Base-by-base conservation (phyloP, 306 rosid genomes). In the Corylus americana region DNA sequence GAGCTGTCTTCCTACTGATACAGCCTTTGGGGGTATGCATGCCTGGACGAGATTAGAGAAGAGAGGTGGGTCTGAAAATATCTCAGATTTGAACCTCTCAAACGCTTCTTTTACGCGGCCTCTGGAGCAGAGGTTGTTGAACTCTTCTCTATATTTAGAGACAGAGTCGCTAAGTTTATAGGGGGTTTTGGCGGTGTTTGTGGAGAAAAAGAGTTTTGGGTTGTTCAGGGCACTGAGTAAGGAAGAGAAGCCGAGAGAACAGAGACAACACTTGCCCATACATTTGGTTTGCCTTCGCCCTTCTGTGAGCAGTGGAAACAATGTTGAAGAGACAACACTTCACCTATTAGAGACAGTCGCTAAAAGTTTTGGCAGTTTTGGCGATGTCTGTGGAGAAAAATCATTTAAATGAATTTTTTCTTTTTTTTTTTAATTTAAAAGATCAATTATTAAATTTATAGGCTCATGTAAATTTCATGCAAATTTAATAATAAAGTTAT, bases 21-120 rank as follows among this genome's bases (percentile, higher is more conserved):
- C 71, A 29, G 94, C 91, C 68, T 84, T 87, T 63, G 55, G 84
- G 74, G 87, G 79, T 49, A 88, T 75, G 59, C 93, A 91, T 76
- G 98, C 88, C 86, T 90, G 89, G 70, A 95, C 81, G 72, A 95
- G 89, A 76, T 83, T 87, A 29, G 97, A 83, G 85, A 92, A 90
- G 29, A 92, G 85, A 91, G 82, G 77, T 70, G 98, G 95, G 68
- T 91, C 79, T 79, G 78, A 79, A 91, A 89, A 90, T 84, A 92
- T 80, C 78, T 85, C 80, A 16, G 87, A 79, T 20, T 72, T 76
- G 78, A 90, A 91, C 31, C 59, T 76, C 13, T 74, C 79, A 66
- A 87, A 89, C 2, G 98, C 97, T 84, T 91, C 81, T 85, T 77
- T 91, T 76, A 91, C 27, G 59, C 42, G 75, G 42, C 97, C 97